These are phyloP conservation scores for Liriodendron chinense DNA, from an alignment of 164 flowering plant species.

Conservation along the genomic window DNA sequence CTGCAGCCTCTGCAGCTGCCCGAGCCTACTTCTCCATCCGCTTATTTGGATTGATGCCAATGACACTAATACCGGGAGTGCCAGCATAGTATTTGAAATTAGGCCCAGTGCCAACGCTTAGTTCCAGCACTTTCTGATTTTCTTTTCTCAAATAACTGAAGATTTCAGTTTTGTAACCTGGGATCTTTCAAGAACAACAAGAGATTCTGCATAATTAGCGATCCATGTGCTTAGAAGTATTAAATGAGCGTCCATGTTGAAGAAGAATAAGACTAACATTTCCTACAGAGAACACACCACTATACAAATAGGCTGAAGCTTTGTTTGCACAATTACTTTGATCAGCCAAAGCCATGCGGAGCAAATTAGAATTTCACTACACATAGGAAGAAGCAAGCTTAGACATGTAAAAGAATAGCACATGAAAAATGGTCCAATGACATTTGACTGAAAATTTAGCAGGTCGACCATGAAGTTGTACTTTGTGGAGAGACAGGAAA, in stretches of 20 bases:
- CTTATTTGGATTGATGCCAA: conserved; percentile 73
- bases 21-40: conserved; percentile 86
- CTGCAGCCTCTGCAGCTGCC: conserved; percentile 64
- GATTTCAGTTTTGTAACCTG: conserved; percentile 63
- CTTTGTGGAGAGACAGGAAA: too few species aligned
- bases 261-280: neutral
- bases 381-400: too few species aligned
- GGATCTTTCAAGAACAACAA: conserved; percentile 42
- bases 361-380: too few species aligned
- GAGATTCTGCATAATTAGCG: neutral
- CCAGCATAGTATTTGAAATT: conserved; percentile 75
- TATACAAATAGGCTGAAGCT: neutral
- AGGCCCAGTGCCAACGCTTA: conserved; percentile 91
- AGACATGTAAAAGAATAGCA: too few species aligned
- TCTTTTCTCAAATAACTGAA: conserved; percentile 60
- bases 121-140: conserved; percentile 62
- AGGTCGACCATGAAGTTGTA: too few species aligned
- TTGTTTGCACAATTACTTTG: neutral
- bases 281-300: neutral
- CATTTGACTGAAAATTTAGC: too few species aligned
- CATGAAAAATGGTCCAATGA: too few species aligned
- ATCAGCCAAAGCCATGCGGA: too few species aligned
- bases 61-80: conserved; percentile 40
- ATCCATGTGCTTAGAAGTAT: neutral
- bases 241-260: neutral